A percentile compares a stretch with the other conserved stretches of the same genome.
These are phyloP conservation scores for Sporothrix dimorphospora DNA, from an alignment of 2,329 filamentous ascomycete genomes.

Conservation along the genomic window DNA sequence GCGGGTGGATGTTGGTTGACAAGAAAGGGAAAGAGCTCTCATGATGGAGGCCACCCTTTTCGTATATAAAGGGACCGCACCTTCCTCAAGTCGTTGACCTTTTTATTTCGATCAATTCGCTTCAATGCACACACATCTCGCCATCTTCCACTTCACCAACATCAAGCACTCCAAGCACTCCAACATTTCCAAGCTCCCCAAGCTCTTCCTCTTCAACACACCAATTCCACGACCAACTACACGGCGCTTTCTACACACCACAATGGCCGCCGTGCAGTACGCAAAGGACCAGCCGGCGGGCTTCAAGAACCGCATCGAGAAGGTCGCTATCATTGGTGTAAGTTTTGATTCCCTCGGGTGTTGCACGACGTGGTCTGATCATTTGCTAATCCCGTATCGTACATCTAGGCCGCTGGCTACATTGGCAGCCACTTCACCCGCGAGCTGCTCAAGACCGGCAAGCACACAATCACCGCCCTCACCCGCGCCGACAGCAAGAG, in stretches of 20 bases:
- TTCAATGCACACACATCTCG: not conserved
- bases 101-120: not conserved
- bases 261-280: slow-evolving; percentile 31
- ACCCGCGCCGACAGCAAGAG: slow-evolving; percentile 49
- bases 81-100: not conserved
- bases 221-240: not conserved
- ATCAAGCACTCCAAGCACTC: not conserved
- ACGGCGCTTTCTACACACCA: not conserved
- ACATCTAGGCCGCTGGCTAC: slow-evolving; percentile 36
- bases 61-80: not conserved
- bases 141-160: not conserved
- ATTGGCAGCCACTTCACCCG: slow-evolving; percentile 34
- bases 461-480: slow-evolving; percentile 55
- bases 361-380: not conserved
- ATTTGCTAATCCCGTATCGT: slow-evolving; percentile 1
- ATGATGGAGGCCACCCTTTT: not conserved
- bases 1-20: not conserved
- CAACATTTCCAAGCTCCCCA: not conserved
- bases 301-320: slow-evolving; percentile 37
- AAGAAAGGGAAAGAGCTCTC: not conserved
- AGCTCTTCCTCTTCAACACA: not conserved
- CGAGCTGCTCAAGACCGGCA: slow-evolving; percentile 40
- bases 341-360: no score
- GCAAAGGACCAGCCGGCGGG: slow-evolving; percentile 38
- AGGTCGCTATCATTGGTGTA: slow-evolving; percentile 38